phyloP scores from a whole-genome alignment of 2,329 filamentous ascomycete genomes.

The Colletotrichum camelliae region DNA sequence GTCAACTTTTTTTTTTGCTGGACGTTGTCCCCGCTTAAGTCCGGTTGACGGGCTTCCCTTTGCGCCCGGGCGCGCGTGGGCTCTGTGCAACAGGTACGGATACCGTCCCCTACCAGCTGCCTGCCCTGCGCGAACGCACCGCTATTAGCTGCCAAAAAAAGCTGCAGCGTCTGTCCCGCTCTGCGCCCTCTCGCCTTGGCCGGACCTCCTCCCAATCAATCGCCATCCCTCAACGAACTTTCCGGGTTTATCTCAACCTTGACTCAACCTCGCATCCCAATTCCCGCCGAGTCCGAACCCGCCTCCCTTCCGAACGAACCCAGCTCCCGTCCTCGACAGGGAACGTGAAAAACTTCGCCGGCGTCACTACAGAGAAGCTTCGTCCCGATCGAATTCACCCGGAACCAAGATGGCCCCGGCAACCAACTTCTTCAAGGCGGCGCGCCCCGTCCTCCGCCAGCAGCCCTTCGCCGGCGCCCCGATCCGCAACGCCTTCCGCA shows the following conservation, averaged over 20 bases:
- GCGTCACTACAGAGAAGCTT: background rate
- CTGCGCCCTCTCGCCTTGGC: background rate
- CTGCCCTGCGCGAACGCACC: background rate
- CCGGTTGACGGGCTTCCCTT: background rate
- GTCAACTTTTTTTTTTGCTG: background rate
- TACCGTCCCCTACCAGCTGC: background rate
- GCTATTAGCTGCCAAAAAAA: background rate
- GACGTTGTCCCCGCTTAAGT: slow-evolving; percentile 18
- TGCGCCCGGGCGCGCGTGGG: background rate
- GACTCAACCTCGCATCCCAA: slow-evolving; percentile 7
- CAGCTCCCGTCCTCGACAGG: background rate
- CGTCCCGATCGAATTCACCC: background rate
- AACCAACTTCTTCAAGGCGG: slow-evolving; percentile 56
- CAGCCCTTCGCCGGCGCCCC: slow-evolving; percentile 56
- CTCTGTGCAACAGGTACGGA: background rate
- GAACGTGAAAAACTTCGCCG: background rate
- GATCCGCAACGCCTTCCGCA: slow-evolving; percentile 60
- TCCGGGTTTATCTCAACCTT: slow-evolving; percentile 9
- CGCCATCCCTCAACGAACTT: slow-evolving; percentile 12
- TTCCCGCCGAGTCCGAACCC: background rate
- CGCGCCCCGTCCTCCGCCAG: slow-evolving; percentile 62
- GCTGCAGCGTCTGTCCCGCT: background rate
- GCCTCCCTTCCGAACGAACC: background rate
- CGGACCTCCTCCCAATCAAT: slow-evolving; percentile 8
- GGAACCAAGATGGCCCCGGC: slow-evolving; percentile 46